These are phyloP conservation scores for Leccinum olivaceopallidum DNA, from an alignment of 768 basidiomycete species.

Conservation along the genomic window DNA sequence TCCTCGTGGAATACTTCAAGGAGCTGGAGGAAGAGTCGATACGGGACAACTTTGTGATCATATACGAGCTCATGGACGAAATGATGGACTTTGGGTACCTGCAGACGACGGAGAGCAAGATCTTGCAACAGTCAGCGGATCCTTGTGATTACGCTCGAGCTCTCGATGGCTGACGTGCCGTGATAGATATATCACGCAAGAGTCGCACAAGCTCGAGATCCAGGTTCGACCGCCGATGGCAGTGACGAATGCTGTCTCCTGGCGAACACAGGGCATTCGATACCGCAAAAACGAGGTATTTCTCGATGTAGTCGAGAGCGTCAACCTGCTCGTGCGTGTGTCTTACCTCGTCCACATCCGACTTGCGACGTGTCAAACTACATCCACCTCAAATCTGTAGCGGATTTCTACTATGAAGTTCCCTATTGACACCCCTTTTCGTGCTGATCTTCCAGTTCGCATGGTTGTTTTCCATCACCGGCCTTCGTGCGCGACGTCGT, in stretches of 20 bases:
- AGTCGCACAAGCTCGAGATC: slow-evolving; percentile 94
- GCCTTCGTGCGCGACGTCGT: too few relatives aligned
- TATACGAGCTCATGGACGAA: slow-evolving; percentile 98
- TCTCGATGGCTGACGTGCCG: neutral
- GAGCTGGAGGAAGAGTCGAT: slow-evolving; percentile 99
- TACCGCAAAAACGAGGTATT: slow-evolving; percentile 99
- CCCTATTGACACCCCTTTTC: too few relatives aligned
- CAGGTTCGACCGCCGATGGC: slow-evolving; percentile 93
- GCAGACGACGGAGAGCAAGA: slow-evolving; percentile 99
- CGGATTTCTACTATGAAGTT: too few relatives aligned
- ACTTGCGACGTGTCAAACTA: neutral
- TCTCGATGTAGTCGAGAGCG: slow-evolving; percentile 96
- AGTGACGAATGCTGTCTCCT: slow-evolving; percentile 97
- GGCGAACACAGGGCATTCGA: slow-evolving; percentile 95
- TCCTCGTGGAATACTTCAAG: slow-evolving; percentile 98
- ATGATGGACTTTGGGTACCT: slow-evolving; percentile 99
- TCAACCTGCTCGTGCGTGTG: slow-evolving; percentile 82
- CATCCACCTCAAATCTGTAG: too few relatives aligned
- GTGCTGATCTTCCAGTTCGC: too few relatives aligned
- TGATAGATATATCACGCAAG: slow-evolving; percentile 92
- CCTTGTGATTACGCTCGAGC: neutral
- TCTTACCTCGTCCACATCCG: neutral
- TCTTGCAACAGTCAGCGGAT: slow-evolving; percentile 82
- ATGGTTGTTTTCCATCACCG: too few relatives aligned
- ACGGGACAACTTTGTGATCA: slow-evolving; percentile 98